Evolutionary conservation across 1,139 yeast species (phyloP).

Genomic region (Candida albicans): DNA sequence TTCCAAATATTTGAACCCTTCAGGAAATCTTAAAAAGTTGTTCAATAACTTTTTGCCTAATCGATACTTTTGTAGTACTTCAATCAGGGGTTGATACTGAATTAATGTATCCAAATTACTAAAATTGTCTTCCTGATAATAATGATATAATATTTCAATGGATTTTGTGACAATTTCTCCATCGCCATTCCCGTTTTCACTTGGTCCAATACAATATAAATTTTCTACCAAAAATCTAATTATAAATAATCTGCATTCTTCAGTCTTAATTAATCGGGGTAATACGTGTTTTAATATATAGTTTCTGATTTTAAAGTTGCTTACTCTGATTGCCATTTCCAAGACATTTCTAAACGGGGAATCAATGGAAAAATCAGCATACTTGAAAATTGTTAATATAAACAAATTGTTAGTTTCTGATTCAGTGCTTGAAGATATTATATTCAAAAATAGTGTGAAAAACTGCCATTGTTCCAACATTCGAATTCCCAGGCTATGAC

Average conservation of each 20-base stretch:
- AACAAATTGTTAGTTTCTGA: constrained; percentile 51
- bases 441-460: constrained; percentile 75
- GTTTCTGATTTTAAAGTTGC: constrained; percentile 51
- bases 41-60: constrained; percentile 30
- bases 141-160: constrained; percentile 38
- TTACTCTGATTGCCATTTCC: constrained; percentile 61
- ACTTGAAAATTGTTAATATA: constrained; percentile 55
- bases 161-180: constrained; percentile 58
- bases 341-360: constrained; percentile 70
- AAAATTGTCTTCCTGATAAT: constrained; percentile 15
- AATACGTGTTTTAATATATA: constrained; percentile 57
- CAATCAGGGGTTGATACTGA: constrained; percentile 32
- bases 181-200: constrained; percentile 43
- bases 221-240: constrained; percentile 61
- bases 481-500: constrained; percentile 58
- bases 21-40: constrained; percentile 29
- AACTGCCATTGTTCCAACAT: constrained; percentile 81
- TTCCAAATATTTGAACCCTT: constrained; percentile 39
- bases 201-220: constrained; percentile 38
- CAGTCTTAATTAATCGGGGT: constrained; percentile 37
- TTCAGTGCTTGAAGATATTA: constrained; percentile 48
- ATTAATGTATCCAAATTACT: constrained; percentile 27
- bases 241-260: constrained; percentile 38
- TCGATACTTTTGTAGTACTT: constrained; percentile 23
- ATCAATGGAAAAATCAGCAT: constrained; percentile 60